A percentile compares a stretch with the other conserved stretches of the same genome.
phyloP scores from a whole-genome alignment of 805 yeast species.

The Metschnikowia gruessii region DNA sequence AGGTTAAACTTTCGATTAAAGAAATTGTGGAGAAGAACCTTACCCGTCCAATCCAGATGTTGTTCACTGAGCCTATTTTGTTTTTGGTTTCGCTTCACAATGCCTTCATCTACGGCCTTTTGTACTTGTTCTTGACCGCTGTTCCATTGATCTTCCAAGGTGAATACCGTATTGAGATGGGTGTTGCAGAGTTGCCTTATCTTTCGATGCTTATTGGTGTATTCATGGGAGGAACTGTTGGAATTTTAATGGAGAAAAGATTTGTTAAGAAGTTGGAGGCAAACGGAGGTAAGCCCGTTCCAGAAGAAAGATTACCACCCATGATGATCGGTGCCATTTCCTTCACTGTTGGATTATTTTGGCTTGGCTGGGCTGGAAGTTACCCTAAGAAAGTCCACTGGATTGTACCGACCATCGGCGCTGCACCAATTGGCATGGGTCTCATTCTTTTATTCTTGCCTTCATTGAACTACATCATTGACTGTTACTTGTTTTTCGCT shows the following conservation, averaged over 20 bases:
- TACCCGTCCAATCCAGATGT: constrained; percentile 66
- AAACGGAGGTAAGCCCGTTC: constrained; percentile 21
- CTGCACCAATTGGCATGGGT: constrained; percentile 52
- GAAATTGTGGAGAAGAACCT: constrained; percentile 62
- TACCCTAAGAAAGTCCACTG: constrained; percentile 21
- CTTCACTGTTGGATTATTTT: constrained; percentile 20
- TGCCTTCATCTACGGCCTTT: constrained; percentile 76
- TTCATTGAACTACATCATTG: constrained; percentile 67
- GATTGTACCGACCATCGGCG: constrained; percentile 57
- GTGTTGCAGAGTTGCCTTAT: constrained; percentile 77
- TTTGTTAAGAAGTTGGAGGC: constrained; percentile 44
- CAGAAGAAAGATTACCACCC: constrained; percentile 24
- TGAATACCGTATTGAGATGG: constrained; percentile 55
- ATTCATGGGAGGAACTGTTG: constrained; percentile 51
- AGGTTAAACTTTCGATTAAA: constrained; percentile 24
- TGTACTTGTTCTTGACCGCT: constrained; percentile 71
- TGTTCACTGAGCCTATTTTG: constrained; percentile 68
- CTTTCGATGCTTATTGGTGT: constrained; percentile 71
- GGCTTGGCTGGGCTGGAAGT: constrained; percentile 23
- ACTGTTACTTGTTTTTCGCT: constrained; percentile 64
- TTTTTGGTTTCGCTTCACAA: constrained; percentile 67
- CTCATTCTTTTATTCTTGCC: constrained; percentile 65
- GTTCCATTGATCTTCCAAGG: constrained; percentile 58
- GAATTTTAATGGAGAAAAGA: constrained; percentile 53
- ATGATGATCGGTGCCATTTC: constrained; percentile 20